Evolutionary conservation across 352 stramenopile species (phyloP), one percentile per base, ranked within the genome.

Genomic region (Aphanomyces astaci): DNA sequence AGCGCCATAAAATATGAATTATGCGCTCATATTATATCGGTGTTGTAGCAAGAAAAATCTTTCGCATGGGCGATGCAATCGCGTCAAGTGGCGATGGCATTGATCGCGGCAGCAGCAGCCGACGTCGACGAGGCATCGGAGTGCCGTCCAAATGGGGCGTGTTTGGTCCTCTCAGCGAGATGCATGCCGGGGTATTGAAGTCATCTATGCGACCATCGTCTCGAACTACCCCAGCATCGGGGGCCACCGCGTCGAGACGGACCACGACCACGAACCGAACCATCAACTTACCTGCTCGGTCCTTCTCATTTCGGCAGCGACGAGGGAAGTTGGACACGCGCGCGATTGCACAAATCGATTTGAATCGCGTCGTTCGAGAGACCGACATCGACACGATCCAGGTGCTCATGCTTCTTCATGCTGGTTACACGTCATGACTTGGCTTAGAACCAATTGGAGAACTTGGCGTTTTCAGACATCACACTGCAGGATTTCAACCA

Each of bases 401-500:
- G 74, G 74, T 78, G n/a, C n/a, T n/a, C n/a, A 65, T 30, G 25
- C 24, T 24, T 31, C 4, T 22, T 40, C 5, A 4, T 9, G 0
- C 19, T 30, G 0, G 40, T 70, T 9, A 30, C 25, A 55, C 43
- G 11, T n/a, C n/a, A n/a, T n/a, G n/a, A n/a, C n/a, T n/a, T 17
- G 11, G 15, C 24, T 1, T 71, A 79, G 72, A 74, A 72, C 3
- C 83, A 92, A 64, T 30, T 94, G 39, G 85, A 94, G 63, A 94
- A 94, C 72, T 39, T 94, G 30, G 76, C 82, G 1, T 94, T 94
- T 68, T 79, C 85, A 15, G 85, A 94, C 62, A 81, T 94, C 25
- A 92, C 85, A 5, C 53, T 91, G 30, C 83, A 94, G 15, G 85
- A 94, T 33, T 82, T 94, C 9, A 77, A 94, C 71, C 81, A 90